Evolutionary conservation across 805 yeast species (phyloP), one percentile per base, ranked within the genome.

Genomic region (Scheffersomyces amazonensis): DNA sequence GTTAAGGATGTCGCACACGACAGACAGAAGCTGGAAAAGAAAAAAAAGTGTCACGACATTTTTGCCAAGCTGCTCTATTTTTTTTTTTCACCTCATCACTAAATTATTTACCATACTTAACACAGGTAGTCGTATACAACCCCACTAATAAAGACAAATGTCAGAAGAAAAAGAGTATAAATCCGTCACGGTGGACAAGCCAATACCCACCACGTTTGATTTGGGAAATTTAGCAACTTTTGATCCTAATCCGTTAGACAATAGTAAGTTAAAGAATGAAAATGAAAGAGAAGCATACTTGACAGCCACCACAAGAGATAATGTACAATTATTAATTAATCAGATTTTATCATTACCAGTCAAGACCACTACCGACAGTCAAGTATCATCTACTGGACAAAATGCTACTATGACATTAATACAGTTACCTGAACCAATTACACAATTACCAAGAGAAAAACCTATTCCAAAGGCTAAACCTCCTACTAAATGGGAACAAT

Each of bases 401-500:
- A 78, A 73, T 56, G 77, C 95, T 10, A 78, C 85, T 36, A 80
- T 89, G 78, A 82, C 96, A 8, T 76, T 91, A 45, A 79, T 93
- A 37, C 80, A 76, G 54, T 73, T 93, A 43, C 98, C 99, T 23
- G 88, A 78, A 39, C 95, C 96, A 17, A 63, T 75, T 12, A 83
- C 95, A 15, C 76, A 67, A 41, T 71, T 90, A 46, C 99, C 99
- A 39, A 78, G 99, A 73, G 99, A 93, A 62, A 93, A 93, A 69
- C 82, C 96, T 34, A 66, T 93, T 53, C 99, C 99, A 42, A 90
- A 89, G 66, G 81, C 87, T 38, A 93, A 87, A 70, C 83, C 91
- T 39, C 86, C 81, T 52, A 90, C 99, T 48, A 89, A 83, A 69
- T 93, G 99, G 99, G 96, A 93, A 69, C 76, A 77, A 57, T 93